These are phyloP conservation scores for Fusarium sp. DNA, from an alignment of 2,329 filamentous ascomycete genomes.

Conservation along the genomic window DNA sequence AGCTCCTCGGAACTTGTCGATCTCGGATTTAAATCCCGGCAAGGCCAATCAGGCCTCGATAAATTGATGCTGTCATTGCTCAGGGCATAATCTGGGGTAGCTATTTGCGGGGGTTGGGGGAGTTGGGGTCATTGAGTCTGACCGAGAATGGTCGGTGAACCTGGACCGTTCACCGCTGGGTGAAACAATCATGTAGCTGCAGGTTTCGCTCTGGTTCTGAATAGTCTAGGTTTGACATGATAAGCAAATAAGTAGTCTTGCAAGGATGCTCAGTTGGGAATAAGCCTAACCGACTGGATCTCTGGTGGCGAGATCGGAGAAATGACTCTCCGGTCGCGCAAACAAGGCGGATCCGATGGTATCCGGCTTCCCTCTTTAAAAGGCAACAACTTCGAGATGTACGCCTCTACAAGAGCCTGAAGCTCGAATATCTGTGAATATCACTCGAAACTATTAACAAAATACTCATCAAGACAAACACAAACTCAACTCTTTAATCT, in stretches of 20 bases:
- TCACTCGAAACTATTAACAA: neutral
- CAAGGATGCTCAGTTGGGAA: neutral
- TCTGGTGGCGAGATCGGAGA: neutral
- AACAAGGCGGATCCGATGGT: neutral
- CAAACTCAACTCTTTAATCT: neutral
- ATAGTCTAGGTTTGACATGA: neutral
- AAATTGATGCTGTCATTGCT: neutral
- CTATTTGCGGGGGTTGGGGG: neutral
- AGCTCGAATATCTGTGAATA: neutral
- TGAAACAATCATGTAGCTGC: neutral
- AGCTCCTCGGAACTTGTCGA: neutral
- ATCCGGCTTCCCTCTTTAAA: neutral
- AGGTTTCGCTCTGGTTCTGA: neutral
- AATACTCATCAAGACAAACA: neutral
- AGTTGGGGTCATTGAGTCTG: neutral
- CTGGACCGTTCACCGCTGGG: neutral
- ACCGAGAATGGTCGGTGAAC: neutral
- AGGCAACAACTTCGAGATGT: neutral
- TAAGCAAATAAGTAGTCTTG: neutral
- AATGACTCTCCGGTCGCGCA: neutral
- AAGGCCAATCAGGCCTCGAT: neutral
- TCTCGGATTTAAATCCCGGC: neutral
- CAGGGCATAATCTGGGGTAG: neutral
- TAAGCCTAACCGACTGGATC: neutral
- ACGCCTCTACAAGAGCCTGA: accelerated